Conservation (phyloP, 2,329 filamentous ascomycete species). For the Escovopsis sp. region DNA sequence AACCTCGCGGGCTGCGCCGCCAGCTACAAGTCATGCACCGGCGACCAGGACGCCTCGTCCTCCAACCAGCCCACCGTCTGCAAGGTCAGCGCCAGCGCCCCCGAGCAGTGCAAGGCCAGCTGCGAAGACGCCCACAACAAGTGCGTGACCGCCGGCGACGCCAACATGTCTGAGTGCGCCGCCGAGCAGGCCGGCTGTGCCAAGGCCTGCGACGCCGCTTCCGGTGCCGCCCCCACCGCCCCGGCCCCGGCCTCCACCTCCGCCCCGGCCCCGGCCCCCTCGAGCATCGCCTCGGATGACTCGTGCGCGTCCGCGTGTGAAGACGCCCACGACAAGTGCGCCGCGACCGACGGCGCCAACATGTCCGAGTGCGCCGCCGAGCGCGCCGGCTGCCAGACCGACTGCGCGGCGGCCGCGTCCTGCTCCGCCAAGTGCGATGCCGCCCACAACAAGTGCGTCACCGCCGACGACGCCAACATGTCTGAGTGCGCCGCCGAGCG, state of each 20-base stretch:
- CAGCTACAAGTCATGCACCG: background rate
- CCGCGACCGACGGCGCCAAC: slow-evolving; percentile 6
- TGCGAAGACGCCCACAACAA: background rate
- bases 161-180: background rate
- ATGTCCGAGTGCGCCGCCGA: slow-evolving; percentile 11
- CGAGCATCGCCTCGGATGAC: background rate
- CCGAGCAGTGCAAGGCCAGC: background rate
- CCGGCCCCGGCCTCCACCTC: slow-evolving; percentile 1
- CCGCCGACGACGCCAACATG: background rate
- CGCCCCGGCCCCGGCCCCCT: slow-evolving; percentile 1
- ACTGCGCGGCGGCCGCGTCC: slow-evolving; percentile 7
- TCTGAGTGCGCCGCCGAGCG: background rate
- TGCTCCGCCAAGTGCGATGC: slow-evolving; percentile 3
- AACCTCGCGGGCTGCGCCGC: background rate
- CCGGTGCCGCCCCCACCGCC: background rate
- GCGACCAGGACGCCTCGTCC: background rate
- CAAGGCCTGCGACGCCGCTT: background rate
- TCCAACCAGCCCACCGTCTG: background rate
- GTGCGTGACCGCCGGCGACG: background rate
- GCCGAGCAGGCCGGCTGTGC: background rate
- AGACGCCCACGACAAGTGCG: background rate
- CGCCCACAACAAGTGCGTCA: background rate
- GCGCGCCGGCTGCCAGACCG: slow-evolving; percentile 12
- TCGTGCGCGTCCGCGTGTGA: slow-evolving; percentile 1
- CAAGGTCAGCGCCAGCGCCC: background rate